Evolutionary conservation across 1,139 yeast species (phyloP), one percentile per base, ranked within the genome.

Genomic region (Kodamaea suecica): DNA sequence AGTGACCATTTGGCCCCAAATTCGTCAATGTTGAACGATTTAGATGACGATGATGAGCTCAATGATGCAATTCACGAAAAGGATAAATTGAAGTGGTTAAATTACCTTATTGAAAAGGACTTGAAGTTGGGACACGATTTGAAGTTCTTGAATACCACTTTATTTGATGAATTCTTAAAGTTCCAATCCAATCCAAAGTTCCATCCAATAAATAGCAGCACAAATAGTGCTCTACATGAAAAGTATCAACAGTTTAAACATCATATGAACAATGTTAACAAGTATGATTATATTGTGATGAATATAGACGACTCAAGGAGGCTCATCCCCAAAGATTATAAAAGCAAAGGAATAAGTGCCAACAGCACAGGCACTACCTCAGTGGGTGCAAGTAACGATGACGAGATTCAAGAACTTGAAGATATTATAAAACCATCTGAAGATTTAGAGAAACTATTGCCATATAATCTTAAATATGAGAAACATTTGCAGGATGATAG

Each of bases 31-130:
- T 53, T 15, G 61, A 55, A 34, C 16, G 37, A 35, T 10, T 31
- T 38, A 7, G 52, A 55, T 6, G 63, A 58, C n/a, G 66, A 62
- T 8, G 67, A 62, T 16, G 61, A 61, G n/a, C 33, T 44, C 10
- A 39, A 41, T 16, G 58, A 58, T 30, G 45, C 49, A 14, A 44
- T 59, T 23, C 54, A 57, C 2, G 48, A 44, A 3, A 49, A 48
- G 11, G 67, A 61, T 31, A 55, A 57, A 37, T 48, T 68, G 24
- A 44, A 49, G 33, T 70, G 76, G 76, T 52, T 69, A 30, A 61
- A 61, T 36, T 70, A 65, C 42, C 50, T 69, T 42, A 58, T 66
- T 8, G 76, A 70, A 40, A 70, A 70, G 38, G 74, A 70, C 42
- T 49, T 64, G 35, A 65, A 65, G 41, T 55, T 69, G 39, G 73